Evolutionary conservation across 208 protist species (phyloP).

Genomic region (Acanthamoeba sp.): DNA sequence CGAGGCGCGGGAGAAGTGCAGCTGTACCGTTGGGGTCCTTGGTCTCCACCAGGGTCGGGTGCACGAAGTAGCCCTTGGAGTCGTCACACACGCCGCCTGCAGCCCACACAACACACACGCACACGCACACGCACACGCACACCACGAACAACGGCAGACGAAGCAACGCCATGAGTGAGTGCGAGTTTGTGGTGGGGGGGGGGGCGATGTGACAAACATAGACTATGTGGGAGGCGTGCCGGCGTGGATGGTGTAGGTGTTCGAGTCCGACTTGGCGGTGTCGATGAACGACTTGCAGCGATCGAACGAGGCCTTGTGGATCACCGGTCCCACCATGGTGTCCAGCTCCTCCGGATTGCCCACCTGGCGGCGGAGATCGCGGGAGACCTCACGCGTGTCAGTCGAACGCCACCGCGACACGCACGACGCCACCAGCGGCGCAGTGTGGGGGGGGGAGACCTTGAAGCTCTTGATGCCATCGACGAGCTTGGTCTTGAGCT

Average conservation of each 20-base stretch:
- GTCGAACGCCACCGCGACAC: too few relatives aligned
- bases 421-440: too few relatives aligned
- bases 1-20: too few relatives aligned
- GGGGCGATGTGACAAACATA: too few relatives aligned
- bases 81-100: constrained; percentile 82
- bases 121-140: too few relatives aligned
- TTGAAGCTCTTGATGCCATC: constrained; percentile 93
- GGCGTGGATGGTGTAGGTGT: constrained; percentile 85
- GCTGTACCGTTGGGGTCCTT: constrained; percentile 91
- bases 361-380: too few relatives aligned
- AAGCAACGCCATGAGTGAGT: background rate
- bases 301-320: constrained; percentile 95
- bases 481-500: constrained; percentile 92
- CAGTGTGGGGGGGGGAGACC: too few relatives aligned
- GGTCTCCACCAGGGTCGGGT: constrained; percentile 96
- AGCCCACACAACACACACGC: too few relatives aligned
- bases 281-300: constrained; percentile 96
- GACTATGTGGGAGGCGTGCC: constrained; percentile 89
- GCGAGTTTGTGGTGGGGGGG: too few relatives aligned
- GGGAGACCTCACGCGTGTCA: too few relatives aligned
- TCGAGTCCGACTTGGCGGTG: constrained; percentile 91
- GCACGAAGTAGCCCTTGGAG: constrained; percentile 92
- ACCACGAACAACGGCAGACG: too few relatives aligned
- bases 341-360: constrained; percentile 75
- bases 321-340: constrained; percentile 97